These are phyloP conservation scores for Zygnema cylindricum DNA, from an alignment of 139 green algal genomes.

Conservation along the genomic window DNA sequence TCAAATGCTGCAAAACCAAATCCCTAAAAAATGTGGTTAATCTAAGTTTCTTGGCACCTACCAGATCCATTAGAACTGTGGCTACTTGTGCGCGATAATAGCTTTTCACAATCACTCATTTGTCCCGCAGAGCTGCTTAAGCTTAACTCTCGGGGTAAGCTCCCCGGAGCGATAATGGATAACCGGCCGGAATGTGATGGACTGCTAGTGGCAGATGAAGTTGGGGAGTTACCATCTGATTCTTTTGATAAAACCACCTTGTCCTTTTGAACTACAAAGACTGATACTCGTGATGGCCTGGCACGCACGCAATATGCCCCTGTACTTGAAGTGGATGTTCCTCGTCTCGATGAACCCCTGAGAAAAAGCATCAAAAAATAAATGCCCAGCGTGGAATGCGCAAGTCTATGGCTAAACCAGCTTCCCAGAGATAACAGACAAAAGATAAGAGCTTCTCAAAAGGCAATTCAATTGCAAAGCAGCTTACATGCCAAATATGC, in stretches of 20 bases:
- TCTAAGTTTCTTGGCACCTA: no score
- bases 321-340: background rate
- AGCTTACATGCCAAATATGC: constrained; percentile 53
- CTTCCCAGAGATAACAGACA: no score
- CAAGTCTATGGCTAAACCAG: no score
- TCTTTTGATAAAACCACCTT: constrained; percentile 48
- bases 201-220: constrained; percentile 9
- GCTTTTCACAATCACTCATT: background rate
- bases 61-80: background rate
- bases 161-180: background rate
- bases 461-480: no score
- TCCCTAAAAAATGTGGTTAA: no score
- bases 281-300: constrained; percentile 23
- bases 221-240: constrained; percentile 1
- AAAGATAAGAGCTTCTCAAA: background rate
- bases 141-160: background rate
- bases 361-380: background rate
- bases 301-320: background rate
- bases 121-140: background rate
- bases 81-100: background rate
- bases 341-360: background rate
- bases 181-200: constrained; percentile 14
- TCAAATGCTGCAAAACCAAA: no score
- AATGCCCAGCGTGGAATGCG: no score
- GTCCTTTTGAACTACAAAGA: constrained; percentile 36